Conservation (phyloP, 2,329 filamentous ascomycete genomes). For the Sclerotinia nivalis region DNA sequence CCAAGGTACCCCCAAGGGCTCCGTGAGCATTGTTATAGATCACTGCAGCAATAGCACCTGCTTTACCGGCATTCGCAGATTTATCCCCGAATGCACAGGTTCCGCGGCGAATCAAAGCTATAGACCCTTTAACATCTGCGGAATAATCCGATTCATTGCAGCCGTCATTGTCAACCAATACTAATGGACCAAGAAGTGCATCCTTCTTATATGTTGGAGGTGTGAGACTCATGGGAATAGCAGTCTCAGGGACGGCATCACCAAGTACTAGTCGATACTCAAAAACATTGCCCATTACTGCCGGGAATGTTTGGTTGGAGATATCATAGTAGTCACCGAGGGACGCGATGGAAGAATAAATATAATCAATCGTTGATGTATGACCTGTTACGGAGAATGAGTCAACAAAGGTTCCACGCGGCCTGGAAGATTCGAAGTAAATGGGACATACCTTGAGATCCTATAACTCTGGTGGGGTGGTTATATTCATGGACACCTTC, state of each 20-base stretch:
- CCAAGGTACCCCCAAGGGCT: constrained; percentile 66
- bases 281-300: constrained; percentile 60
- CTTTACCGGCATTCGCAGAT: constrained; percentile 64
- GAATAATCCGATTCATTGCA: constrained; percentile 67
- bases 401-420: constrained; percentile 17
- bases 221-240: constrained; percentile 63
- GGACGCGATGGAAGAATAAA: constrained; percentile 55
- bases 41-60: constrained; percentile 69
- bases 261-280: constrained; percentile 60
- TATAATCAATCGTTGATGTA: constrained; percentile 62
- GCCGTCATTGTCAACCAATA: constrained; percentile 63
- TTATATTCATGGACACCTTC: constrained; percentile 60
- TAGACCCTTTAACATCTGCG: constrained; percentile 56
- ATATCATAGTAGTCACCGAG: constrained; percentile 63
- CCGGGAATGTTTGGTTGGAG: constrained; percentile 64
- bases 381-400: constrained; percentile 52
- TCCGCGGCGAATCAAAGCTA: constrained; percentile 72
- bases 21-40: constrained; percentile 60
- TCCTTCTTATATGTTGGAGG: constrained; percentile 63
- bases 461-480: constrained; percentile 71
- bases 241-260: constrained; percentile 51
- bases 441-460: constrained; percentile 55
- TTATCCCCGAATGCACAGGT: constrained; percentile 72
- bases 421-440: constrained; percentile 3
- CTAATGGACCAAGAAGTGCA: constrained; percentile 59